A percentile compares a stretch with the other conserved stretches of the same genome.
These are phyloP conservation scores for Colletotrichum simmondsii DNA, from an alignment of 2,329 filamentous ascomycete species.

Conservation along the genomic window DNA sequence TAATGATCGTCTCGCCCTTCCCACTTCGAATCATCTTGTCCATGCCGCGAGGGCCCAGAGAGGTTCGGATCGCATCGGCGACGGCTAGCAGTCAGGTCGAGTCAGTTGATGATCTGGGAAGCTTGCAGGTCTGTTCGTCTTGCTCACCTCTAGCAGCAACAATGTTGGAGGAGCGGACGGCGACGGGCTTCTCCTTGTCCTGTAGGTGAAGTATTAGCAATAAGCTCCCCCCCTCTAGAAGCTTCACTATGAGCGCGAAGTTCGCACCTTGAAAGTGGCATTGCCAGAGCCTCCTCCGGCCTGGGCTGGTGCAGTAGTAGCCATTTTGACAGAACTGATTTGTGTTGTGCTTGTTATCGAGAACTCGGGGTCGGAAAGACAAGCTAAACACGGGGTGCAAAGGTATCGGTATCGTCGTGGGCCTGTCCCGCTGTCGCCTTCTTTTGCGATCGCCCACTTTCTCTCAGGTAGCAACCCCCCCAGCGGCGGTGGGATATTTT, in stretches of 20 bases:
- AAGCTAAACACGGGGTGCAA: slow-evolving; percentile 19
- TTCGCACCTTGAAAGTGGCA: slow-evolving; percentile 67
- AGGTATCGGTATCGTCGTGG: slow-evolving; percentile 28
- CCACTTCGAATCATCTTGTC: slow-evolving; percentile 99
- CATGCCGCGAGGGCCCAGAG: slow-evolving; percentile 95
- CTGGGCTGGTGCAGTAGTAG: slow-evolving; percentile 55
- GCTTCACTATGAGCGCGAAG: slow-evolving; percentile 35
- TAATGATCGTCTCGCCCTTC: slow-evolving; percentile 98
- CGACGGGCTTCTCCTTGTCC: slow-evolving; percentile 98
- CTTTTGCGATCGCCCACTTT: slow-evolving; percentile 36
- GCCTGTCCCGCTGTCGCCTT: slow-evolving; percentile 36
- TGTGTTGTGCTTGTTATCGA: slow-evolving; percentile 1
- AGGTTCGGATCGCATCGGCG: slow-evolving; percentile 96
- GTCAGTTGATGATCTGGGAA: slow-evolving; percentile 36
- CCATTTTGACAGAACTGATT: slow-evolving; percentile 48
- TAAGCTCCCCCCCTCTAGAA: slow-evolving; percentile 45
- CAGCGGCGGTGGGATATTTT: slow-evolving; percentile 38
- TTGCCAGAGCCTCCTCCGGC: slow-evolving; percentile 55
- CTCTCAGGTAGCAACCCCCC: slow-evolving; percentile 34
- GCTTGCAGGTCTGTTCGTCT: background rate
- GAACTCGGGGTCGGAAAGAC: background rate
- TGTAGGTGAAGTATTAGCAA: slow-evolving; percentile 50
- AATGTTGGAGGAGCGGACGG: slow-evolving; percentile 96
- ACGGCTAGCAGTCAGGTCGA: slow-evolving; percentile 70
- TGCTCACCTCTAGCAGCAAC: slow-evolving; percentile 89